Percentiles rank a stretch among this genome's conserved stretches.
These are phyloP conservation scores for Diaporthe destruens DNA, from an alignment of 2,329 filamentous ascomycete genomes.

Conservation along the genomic window DNA sequence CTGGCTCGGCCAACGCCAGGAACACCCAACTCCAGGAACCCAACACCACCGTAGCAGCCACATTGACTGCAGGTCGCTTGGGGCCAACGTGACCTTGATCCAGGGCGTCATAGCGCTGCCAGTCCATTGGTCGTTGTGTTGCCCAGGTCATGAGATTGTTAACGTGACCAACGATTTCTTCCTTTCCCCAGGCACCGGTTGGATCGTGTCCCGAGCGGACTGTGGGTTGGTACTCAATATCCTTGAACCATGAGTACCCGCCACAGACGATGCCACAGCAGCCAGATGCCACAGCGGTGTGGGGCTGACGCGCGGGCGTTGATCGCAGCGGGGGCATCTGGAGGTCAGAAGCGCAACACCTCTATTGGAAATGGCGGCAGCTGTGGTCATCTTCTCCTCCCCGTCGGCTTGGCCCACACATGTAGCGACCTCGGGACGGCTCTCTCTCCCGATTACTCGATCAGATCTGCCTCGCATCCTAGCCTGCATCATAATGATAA, in stretches of 20 bases:
- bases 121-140: neutral
- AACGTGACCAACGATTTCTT: slow-evolving; percentile 6
- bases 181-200: neutral
- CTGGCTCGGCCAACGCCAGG: slow-evolving; percentile 1
- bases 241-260: slow-evolving; percentile 28
- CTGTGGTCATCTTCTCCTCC: slow-evolving; percentile 19
- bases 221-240: neutral
- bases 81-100: slow-evolving; percentile 7
- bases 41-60: slow-evolving; percentile 8
- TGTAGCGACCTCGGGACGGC: neutral
- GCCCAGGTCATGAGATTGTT: slow-evolving; percentile 20
- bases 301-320: slow-evolving; percentile 5
- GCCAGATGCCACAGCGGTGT: too few relatives aligned
- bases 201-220: neutral
- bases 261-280: neutral
- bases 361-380: slow-evolving; percentile 4
- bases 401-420: neutral
- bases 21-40: slow-evolving; percentile 5
- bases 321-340: too few relatives aligned
- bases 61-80: neutral
- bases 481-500: neutral
- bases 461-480: neutral
- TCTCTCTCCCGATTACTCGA: neutral
- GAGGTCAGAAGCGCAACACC: neutral
- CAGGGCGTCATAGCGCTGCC: slow-evolving; percentile 6